Conservation (phyloP, 2,329 filamentous ascomycete genomes). For the Colletotrichum caudatum region DNA sequence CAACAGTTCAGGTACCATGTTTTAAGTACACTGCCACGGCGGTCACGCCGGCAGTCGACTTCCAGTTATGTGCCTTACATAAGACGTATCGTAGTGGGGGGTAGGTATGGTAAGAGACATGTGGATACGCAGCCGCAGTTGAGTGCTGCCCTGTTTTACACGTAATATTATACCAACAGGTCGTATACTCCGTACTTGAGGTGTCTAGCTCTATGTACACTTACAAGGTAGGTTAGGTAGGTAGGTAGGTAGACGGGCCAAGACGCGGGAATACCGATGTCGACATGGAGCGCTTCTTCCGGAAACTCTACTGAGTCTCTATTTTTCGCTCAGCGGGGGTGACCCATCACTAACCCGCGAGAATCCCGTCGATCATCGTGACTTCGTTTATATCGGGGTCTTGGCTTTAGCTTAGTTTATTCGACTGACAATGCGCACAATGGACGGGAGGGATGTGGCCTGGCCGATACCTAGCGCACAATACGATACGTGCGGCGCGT, state of each 20-base stretch:
- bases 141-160: conserved; percentile 6
- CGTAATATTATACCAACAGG: no score
- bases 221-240: no score
- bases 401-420: conserved; percentile 33
- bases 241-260: not conserved
- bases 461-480: conserved; percentile 5
- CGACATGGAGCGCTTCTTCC: conserved; percentile 20
- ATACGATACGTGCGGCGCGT: not conserved
- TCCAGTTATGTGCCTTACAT: not conserved
- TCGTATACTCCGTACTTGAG: not conserved
- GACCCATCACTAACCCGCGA: conserved; percentile 38
- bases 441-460: conserved; percentile 17
- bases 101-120: conserved; percentile 15
- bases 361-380: conserved; percentile 37
- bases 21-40: conserved; percentile 28
- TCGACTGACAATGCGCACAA: conserved; percentile 37
- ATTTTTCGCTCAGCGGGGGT: conserved; percentile 34
- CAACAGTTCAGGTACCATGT: not conserved
- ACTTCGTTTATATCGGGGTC: conserved; percentile 12
- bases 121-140: conserved; percentile 20
- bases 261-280: conserved; percentile 27
- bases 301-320: conserved; percentile 24
- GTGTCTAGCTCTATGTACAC: not conserved
- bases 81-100: not conserved
- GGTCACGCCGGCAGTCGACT: conserved; percentile 9